phyloP scores from a whole-genome alignment of 2,329 filamentous ascomycete genomes.

The Aspergillus latus region DNA sequence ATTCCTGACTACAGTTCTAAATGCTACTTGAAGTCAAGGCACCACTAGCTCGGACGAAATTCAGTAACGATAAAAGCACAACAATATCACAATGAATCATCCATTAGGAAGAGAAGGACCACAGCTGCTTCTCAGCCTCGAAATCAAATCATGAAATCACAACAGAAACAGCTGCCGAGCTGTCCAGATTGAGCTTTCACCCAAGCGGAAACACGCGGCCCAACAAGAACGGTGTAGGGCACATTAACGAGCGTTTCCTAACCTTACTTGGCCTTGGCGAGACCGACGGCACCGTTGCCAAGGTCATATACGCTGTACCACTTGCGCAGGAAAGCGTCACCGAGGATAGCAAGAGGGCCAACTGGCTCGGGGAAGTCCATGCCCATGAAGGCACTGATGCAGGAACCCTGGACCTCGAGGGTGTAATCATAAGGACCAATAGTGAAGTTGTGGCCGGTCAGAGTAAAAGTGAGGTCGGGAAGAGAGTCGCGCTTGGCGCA shows the following conservation, averaged over 20 bases:
- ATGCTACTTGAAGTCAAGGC: slow-evolving; percentile 7
- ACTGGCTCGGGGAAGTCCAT: slow-evolving; percentile 86
- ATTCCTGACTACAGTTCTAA: slow-evolving; percentile 4
- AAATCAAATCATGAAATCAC: background rate
- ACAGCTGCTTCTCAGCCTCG: background rate
- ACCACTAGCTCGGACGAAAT: slow-evolving; percentile 5
- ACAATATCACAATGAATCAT: slow-evolving; percentile 6
- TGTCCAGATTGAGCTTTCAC: background rate
- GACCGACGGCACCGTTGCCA: slow-evolving; percentile 81
- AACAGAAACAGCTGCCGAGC: too few relatives aligned
- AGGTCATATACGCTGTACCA: slow-evolving; percentile 94
- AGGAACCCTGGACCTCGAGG: slow-evolving; percentile 89
- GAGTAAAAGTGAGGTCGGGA: slow-evolving; percentile 86
- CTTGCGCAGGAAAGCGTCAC: slow-evolving; percentile 59
- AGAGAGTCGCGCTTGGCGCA: slow-evolving; percentile 79
- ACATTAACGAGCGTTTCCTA: slow-evolving; percentile 25
- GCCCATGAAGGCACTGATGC: slow-evolving; percentile 96
- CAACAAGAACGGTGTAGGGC: slow-evolving; percentile 2
- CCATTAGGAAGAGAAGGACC: slow-evolving; percentile 1
- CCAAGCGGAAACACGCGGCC: background rate
- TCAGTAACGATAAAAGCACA: slow-evolving; percentile 6
- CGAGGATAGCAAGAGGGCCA: slow-evolving; percentile 90
- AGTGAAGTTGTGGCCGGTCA: slow-evolving; percentile 89
- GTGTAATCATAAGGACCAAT: slow-evolving; percentile 91
- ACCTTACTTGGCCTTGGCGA: slow-evolving; percentile 73